Percentiles rank a stretch among this genome's conserved stretches.
Evolutionary conservation across 331 rosid species (phyloP).

Genomic region (Pyrus hybrid): DNA sequence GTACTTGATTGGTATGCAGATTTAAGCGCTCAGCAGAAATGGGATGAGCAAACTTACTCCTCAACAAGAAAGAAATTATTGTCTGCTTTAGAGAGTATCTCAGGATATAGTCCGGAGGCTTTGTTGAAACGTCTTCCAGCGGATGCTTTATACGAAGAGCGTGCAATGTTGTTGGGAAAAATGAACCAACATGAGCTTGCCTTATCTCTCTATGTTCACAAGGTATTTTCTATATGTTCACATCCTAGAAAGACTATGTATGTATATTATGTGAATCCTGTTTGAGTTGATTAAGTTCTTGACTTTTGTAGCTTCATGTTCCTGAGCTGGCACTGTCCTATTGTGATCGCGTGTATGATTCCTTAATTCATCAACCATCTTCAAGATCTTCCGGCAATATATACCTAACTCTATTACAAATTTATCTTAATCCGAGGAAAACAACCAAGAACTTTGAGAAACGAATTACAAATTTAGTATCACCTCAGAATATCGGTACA

Average conservation of each 20-base stretch:
- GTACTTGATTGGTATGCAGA: conserved; percentile 92
- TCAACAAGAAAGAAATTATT: conserved; percentile 74
- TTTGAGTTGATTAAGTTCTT: conserved; percentile 15
- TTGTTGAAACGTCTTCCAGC: conserved; percentile 75
- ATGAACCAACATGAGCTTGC: conserved; percentile 97
- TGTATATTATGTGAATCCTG: neutral
- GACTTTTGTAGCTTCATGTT: conserved; percentile 60
- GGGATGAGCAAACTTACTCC: conserved; percentile 85
- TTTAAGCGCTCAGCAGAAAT: conserved; percentile 57
- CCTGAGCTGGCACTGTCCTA: conserved; percentile 85
- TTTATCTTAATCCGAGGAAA: conserved; percentile 82
- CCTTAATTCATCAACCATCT: conserved; percentile 44
- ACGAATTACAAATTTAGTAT: conserved; percentile 61
- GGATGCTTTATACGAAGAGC: conserved; percentile 91
- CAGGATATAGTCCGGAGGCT: conserved; percentile 83
- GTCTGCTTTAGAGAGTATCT: conserved; percentile 70
- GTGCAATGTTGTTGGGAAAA: conserved; percentile 83
- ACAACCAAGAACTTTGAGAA: conserved; percentile 72
- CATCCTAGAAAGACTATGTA: neutral
- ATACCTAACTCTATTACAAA: conserved; percentile 84
- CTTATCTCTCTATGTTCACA: conserved; percentile 78
- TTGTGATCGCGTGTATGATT: conserved; percentile 82
- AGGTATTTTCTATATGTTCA: conserved; percentile 39
- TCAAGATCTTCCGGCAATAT: conserved; percentile 65
- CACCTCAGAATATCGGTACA: conserved; percentile 40